These are phyloP conservation scores for Chalciporus piperatus DNA, from an alignment of 768 basidiomycete species.

Conservation along the genomic window DNA sequence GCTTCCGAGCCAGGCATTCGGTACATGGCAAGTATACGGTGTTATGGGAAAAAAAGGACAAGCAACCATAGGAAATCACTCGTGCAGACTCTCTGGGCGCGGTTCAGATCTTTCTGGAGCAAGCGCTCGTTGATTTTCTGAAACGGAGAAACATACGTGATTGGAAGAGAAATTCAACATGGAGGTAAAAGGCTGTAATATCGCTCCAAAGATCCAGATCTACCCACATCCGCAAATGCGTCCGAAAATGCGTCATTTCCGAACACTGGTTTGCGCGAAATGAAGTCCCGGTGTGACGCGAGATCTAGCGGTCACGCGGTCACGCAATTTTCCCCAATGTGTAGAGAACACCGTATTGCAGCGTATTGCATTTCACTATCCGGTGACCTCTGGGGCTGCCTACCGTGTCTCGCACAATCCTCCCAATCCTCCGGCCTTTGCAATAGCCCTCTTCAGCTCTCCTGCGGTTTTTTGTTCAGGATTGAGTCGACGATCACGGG, in stretches of 20 bases:
- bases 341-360: conserved; percentile 4
- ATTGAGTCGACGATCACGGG: conserved; percentile 75
- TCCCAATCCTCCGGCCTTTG: conserved; percentile 49
- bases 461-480: conserved; percentile 81
- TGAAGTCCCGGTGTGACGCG: conserved; percentile 28
- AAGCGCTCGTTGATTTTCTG: not conserved
- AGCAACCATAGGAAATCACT: not conserved
- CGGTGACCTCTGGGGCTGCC: conserved; percentile 3
- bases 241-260: conserved; percentile 19
- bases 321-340: conserved; percentile 25
- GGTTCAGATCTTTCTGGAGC: not conserved
- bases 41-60: conserved; percentile 6
- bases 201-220: conserved; percentile 15
- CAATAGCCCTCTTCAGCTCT: conserved; percentile 63
- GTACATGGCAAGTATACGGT: not conserved
- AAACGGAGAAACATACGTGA: conserved; percentile 4
- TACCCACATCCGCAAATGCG: conserved; percentile 1
- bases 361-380: conserved; percentile 6
- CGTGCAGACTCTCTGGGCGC: too few relatives aligned
- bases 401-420: conserved; percentile 16
- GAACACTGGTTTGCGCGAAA: conserved; percentile 28
- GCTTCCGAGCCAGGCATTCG: not conserved
- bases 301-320: conserved; percentile 20
- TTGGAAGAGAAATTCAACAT: conserved; percentile 2
- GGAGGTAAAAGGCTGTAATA: conserved; percentile 3